These are phyloP conservation scores for Canna indica DNA, from an alignment of 176 grass and related monocot genomes.

Conservation along the genomic window DNA sequence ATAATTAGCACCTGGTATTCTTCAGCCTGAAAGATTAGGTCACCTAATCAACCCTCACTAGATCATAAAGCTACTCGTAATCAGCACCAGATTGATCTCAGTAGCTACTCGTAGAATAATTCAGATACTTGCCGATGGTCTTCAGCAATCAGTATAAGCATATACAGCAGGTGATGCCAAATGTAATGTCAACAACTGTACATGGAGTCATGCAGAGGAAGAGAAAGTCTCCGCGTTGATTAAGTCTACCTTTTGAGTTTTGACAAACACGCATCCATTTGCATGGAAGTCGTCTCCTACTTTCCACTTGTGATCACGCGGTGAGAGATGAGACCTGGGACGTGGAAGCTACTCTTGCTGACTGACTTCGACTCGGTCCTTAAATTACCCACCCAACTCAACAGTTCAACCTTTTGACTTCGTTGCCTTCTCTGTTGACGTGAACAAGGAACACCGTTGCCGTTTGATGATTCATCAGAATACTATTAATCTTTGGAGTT, in stretches of 20 bases:
- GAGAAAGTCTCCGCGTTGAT: too few species aligned
- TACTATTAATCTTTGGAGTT: neutral
- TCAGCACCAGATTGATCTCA: too few species aligned
- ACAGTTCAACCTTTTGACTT: neutral
- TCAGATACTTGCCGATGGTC: too few species aligned
- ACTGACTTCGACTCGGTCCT: neutral
- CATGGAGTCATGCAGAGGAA: too few species aligned
- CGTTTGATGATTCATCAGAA: neutral
- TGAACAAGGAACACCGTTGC: neutral
- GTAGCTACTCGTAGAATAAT: too few species aligned
- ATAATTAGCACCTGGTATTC: neutral
- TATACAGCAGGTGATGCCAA: too few species aligned
- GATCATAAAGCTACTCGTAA: too few species aligned
- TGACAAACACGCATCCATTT: too few species aligned
- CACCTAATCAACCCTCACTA: neutral
- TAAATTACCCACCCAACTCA: neutral
- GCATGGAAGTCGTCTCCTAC: neutral
- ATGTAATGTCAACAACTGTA: too few species aligned
- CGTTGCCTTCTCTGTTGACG: neutral
- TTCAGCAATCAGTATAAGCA: too few species aligned
- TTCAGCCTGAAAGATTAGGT: neutral
- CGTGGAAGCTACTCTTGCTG: neutral
- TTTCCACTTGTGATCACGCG: neutral
- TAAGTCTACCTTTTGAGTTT: too few species aligned
- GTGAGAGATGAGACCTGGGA: neutral